Conservation (phyloP, 2,329 filamentous ascomycete species). For the Cytospora mali region DNA sequence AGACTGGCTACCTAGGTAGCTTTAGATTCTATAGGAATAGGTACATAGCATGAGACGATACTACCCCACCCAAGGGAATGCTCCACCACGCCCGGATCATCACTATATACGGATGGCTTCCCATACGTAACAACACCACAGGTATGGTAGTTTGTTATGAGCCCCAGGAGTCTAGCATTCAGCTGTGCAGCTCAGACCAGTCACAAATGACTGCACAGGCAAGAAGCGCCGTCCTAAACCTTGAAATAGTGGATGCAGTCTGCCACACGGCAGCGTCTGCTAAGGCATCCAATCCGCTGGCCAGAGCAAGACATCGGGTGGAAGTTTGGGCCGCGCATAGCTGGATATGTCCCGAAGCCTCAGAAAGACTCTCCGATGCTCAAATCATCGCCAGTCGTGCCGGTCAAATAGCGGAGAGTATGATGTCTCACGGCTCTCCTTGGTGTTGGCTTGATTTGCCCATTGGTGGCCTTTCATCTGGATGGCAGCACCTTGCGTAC, state of each 20-base stretch:
- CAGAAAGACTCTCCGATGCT: not conserved
- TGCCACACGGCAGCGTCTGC: not conserved
- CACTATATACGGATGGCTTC: not conserved
- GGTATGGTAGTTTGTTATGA: not conserved
- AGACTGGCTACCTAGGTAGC: not conserved
- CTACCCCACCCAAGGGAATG: not conserved
- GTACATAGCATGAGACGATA: not conserved
- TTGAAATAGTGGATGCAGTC: not conserved
- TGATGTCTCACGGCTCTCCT: not conserved
- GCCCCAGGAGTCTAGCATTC: not conserved
- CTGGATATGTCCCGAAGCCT: not conserved
- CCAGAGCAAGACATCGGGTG: not conserved
- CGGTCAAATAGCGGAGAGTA: not conserved
- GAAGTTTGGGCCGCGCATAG: not conserved
- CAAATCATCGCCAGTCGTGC: not conserved
- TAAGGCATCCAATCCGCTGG: not conserved
- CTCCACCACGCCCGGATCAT: not conserved
- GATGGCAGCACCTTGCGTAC: conserved; percentile 60
- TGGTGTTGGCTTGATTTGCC: not conserved
- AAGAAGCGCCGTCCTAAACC: not conserved
- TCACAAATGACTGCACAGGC: not conserved
- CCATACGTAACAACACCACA: not conserved
- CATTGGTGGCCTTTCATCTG: conserved; percentile 44
- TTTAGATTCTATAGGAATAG: not conserved
- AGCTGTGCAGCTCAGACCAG: not conserved